Percentiles rank a stretch among this genome's conserved stretches.
These are phyloP conservation scores for Euptelea pleiosperma DNA, from an alignment of 164 flowering plant species.

Conservation along the genomic window DNA sequence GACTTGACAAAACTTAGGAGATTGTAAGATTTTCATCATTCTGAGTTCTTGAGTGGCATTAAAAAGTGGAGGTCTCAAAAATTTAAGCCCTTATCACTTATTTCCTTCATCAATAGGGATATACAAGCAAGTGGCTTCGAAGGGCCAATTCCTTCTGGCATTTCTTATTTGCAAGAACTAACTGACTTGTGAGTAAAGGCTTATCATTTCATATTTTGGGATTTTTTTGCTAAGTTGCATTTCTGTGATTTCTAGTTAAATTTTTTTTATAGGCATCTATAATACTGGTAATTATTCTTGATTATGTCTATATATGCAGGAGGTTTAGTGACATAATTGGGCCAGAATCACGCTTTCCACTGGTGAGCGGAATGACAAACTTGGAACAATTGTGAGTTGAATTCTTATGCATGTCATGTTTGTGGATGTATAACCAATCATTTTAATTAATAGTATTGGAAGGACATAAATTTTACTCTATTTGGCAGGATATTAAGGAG, in stretches of 20 bases:
- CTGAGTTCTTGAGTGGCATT: not conserved
- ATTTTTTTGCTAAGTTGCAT: too few relatives aligned
- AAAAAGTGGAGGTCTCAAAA: not conserved
- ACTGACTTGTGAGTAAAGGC: constrained; percentile 47
- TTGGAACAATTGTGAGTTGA: constrained; percentile 43
- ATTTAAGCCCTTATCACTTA: not conserved
- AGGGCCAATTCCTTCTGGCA: constrained; percentile 62
- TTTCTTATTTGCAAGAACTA: constrained; percentile 45
- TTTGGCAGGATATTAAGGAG: too few relatives aligned
- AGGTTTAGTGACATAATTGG: constrained; percentile 65
- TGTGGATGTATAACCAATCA: too few relatives aligned
- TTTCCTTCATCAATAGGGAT: constrained; percentile 31
- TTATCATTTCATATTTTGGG: too few relatives aligned
- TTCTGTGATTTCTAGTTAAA: not conserved
- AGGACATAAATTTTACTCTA: too few relatives aligned
- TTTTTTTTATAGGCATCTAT: not conserved
- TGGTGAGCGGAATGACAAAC: constrained; percentile 23
- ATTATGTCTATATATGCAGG: constrained; percentile 38
- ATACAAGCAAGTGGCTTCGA: constrained; percentile 60
- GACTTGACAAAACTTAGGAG: constrained; percentile 25
- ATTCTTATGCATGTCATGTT: not conserved
- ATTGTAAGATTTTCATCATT: constrained; percentile 25
- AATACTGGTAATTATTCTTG: not conserved
- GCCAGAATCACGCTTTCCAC: constrained; percentile 39
- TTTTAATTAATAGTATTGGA: too few relatives aligned